Evolutionary conservation across 176 grass and related monocot species (phyloP), one percentile per base, ranked within the genome.

Genomic region (Carex littledalei): DNA sequence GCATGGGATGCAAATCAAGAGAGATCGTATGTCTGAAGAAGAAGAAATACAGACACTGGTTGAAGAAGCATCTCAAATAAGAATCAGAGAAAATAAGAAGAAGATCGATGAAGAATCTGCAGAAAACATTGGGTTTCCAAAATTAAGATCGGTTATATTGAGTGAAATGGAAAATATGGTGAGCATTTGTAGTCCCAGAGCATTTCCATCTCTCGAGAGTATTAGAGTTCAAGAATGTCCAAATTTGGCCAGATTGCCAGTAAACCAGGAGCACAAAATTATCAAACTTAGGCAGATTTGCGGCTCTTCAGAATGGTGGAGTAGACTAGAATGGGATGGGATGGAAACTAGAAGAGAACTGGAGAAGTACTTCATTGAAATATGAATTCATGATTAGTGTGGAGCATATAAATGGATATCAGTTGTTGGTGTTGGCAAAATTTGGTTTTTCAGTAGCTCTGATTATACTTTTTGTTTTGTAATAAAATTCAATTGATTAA

Each of bases 261-360:
- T 79, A 64, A 64, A 6, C 7, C 4, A 47, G 24, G 52, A 66
- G 54, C 26, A 64, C 54, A 67, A 47, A 47, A 68, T 70, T 6
- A 16, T 14, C 14, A 88, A 84, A 57, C 70, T 88, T 3, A 79
- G 66, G 65, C 86, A 84, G 69, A 79, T 88, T 59, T 67, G 69
- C 24, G 86, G 86, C 1, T 84, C 81, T 58, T 52, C 5, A 8
- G 71, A 79, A n/a, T 88, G 86, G 86, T 88, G 86, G 86, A 75
- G 54, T 24, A 29, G 5, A 20, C 24, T 88, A 9, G 16, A 20
- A 60, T 86, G 84, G 84, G 85, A 66, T 37, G 75, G 69, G 45
- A 22, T 39, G 2, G 60, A 84, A 43, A 17, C n/a, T 4, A 52
- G 50, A 54, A 52, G 16, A 6, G 35, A 62, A 39, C 35, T 88